phyloP scores from a whole-genome alignment of 208 protist species.

The Leptomonas pyrrhocoris region DNA sequence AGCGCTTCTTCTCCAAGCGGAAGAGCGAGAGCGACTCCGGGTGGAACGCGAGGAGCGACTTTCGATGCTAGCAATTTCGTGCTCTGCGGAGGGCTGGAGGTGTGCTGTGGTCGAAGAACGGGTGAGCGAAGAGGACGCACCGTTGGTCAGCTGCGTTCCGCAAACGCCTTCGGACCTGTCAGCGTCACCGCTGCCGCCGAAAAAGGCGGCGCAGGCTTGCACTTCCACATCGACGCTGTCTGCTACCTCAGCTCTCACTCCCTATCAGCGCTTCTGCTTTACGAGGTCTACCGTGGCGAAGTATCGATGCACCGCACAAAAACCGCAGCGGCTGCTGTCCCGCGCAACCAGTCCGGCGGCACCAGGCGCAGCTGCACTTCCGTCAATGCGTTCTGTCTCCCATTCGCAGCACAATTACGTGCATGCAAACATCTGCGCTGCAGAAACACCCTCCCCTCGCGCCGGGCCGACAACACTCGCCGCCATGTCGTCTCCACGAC shows the following conservation, averaged over 20 bases:
- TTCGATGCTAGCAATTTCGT: too few species aligned
- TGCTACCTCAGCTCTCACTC: not conserved
- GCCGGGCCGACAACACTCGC: not conserved
- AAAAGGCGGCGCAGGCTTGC: not conserved
- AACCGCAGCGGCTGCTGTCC: not conserved
- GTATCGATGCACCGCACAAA: not conserved
- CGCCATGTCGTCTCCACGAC: not conserved
- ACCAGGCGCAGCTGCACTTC: too few species aligned
- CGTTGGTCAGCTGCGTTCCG: too few species aligned
- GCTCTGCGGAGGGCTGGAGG: too few species aligned
- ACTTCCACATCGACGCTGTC: not conserved
- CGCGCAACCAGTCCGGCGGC: too few species aligned
- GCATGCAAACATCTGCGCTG: not conserved
- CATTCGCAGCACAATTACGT: not conserved
- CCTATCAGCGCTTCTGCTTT: slow-evolving; percentile 17
- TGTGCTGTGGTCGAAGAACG: too few species aligned
- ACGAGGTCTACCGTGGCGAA: slow-evolving; percentile 3
- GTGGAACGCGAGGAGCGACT: not conserved
- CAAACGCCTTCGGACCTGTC: not conserved
- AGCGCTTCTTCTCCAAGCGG: slow-evolving; percentile 1
- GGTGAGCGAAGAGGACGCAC: too few species aligned
- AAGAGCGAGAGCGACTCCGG: not conserved
- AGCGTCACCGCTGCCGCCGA: not conserved
- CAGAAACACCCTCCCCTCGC: not conserved
- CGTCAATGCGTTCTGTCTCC: not conserved